These are phyloP conservation scores for Chaetomiaceae sp. DNA, from an alignment of 2,329 filamentous ascomycete genomes.

Conservation along the genomic window DNA sequence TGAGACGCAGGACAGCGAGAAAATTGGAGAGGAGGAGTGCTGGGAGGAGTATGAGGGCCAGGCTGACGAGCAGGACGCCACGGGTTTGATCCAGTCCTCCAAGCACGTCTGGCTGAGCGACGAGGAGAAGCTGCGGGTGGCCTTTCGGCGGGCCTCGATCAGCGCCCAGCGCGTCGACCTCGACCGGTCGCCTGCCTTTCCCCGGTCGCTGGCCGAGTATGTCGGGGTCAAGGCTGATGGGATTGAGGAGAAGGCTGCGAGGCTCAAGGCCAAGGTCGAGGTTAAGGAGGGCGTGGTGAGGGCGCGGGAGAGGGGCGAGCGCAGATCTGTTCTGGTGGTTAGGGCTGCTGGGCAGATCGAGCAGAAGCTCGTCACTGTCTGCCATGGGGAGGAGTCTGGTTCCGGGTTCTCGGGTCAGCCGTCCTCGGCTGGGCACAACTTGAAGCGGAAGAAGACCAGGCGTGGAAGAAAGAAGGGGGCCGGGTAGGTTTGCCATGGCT, in stretches of 20 bases:
- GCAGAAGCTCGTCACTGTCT: background rate
- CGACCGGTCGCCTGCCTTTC: conserved; percentile 5
- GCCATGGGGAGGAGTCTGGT: background rate
- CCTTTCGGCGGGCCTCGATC: background rate
- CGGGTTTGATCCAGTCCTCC: background rate
- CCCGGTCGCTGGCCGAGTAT: conserved; percentile 6
- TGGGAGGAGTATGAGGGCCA: background rate
- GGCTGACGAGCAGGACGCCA: background rate
- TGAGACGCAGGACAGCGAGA: background rate
- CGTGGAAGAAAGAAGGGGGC: no score
- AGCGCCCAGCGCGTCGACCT: conserved; percentile 1
- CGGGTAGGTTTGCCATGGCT: background rate
- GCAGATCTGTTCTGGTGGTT: background rate
- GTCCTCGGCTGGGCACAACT: background rate
- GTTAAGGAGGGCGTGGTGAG: background rate
- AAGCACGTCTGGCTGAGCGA: background rate
- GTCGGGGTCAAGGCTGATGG: background rate
- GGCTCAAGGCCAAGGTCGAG: background rate
- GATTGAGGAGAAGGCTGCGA: background rate
- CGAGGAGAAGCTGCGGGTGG: background rate
- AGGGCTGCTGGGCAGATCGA: background rate
- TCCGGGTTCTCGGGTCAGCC: background rate
- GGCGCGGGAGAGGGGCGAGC: background rate
- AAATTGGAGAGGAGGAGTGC: background rate
- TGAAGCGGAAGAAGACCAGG: no score